Base-by-base conservation (phyloP, 2,329 filamentous ascomycete genomes). In the Neoscytalidium dimidiatum region DNA sequence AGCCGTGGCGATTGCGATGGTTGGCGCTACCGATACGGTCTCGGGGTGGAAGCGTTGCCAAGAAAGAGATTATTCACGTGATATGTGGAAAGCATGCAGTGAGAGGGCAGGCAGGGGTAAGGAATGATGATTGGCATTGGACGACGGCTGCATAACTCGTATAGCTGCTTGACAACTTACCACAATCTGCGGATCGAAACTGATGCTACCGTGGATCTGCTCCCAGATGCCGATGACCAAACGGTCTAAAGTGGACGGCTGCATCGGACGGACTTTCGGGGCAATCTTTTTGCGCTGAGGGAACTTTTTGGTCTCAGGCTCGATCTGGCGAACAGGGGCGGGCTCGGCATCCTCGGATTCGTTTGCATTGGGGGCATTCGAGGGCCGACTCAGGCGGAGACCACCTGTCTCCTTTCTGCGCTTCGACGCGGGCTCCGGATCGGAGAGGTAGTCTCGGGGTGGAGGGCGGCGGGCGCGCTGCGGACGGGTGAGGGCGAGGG, bases 221-320 rank as follows among this genome's bases (percentile, higher is more conserved):
- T 83, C 78, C 82, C 82, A 84, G 17, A 84, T 82, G 3, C 82
- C 82, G 23, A 77, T 75, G 51, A 84, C 79, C 48, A 84, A 74
- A 66, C 83, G 84, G 66, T 83, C 80, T 17, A 81, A 69, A 4
- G 79, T 82, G 0, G 81, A 82, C 1, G 81, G 81, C 64, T 82
- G 78, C 57, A 83, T 72, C 9, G 76, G 76, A 0, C 79, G 78
- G 44, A 77, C 77, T n/a, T 77, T 74, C 2, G 73, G 70, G 6
- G 68, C 67, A 2, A 72, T 62, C 56, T 76, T 77, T 48, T 73
- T 71, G 44, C 75, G 65, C 64, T 76, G 75, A 0, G 75, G 75
- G 43, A 75, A 75, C 31, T 65, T 76, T 23, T 72, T 66, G 26
- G 68, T 68, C 49, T 75, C 74, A 43, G 71, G 70, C 38, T 74